phyloP scores from a whole-genome alignment of 768 basidiomycete genomes.

The Ramaria rubella region DNA sequence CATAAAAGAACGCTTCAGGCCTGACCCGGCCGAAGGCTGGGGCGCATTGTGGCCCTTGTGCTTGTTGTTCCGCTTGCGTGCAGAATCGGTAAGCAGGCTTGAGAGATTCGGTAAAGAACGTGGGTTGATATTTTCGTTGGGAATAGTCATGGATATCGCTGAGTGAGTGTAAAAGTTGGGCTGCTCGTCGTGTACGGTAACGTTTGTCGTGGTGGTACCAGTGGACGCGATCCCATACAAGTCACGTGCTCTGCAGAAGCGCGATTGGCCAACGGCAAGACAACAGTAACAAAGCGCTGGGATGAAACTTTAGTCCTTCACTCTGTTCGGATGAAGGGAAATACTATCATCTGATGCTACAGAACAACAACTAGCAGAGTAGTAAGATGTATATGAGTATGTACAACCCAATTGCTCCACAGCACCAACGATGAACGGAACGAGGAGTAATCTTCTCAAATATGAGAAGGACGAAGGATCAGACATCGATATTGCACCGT shows the following conservation, averaged over 20 bases:
- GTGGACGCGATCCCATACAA: neutral
- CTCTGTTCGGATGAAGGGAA: too few relatives aligned
- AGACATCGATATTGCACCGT: conserved; percentile 3
- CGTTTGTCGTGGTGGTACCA: neutral
- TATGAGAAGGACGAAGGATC: neutral
- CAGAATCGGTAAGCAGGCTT: conserved; percentile 1
- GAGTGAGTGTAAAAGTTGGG: too few relatives aligned
- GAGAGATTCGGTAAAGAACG: neutral
- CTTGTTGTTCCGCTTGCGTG: neutral
- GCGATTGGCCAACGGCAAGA: too few relatives aligned
- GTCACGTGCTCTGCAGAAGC: neutral
- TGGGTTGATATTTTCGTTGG: conserved; percentile 4
- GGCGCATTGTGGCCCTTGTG: neutral
- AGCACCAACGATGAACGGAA: neutral
- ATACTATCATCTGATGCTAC: too few relatives aligned
- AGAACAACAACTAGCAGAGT: too few relatives aligned
- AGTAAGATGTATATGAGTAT: too few relatives aligned
- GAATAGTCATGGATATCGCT: neutral
- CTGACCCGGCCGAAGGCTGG: neutral
- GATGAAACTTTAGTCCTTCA: too few relatives aligned
- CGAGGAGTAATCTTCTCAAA: neutral
- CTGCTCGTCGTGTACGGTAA: neutral
- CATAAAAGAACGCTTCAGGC: neutral
- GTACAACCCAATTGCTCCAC: neutral
- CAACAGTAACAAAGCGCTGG: too few relatives aligned